Conservation (phyloP, 202 grass and related monocot genomes). For the Musa balbisiana region DNA sequence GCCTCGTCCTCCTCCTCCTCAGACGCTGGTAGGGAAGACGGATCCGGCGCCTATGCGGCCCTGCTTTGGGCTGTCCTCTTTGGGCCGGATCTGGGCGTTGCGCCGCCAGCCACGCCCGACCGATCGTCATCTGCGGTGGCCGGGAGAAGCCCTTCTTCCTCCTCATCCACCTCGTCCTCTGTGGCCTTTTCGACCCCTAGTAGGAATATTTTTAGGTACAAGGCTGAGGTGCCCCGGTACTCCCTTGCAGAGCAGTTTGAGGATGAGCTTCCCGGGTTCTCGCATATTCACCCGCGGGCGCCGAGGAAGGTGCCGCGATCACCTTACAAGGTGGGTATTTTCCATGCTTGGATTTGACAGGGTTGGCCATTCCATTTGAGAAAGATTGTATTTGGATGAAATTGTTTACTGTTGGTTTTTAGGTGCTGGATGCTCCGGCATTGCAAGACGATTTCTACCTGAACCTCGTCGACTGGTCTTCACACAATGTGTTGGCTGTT, state of each 20-base stretch:
- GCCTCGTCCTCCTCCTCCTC: neutral
- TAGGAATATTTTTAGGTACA: slow-evolving; percentile 87
- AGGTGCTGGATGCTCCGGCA: slow-evolving; percentile 88
- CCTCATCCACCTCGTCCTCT: slow-evolving; percentile 53
- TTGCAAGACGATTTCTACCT: slow-evolving; percentile 92
- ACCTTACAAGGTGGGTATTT: slow-evolving; percentile 55
- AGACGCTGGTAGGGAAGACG: slow-evolving; percentile 14
- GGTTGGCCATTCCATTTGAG: neutral
- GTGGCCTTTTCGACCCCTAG: slow-evolving; percentile 9
- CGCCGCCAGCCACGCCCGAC: slow-evolving; percentile 45
- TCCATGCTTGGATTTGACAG: neutral
- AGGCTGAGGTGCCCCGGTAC: slow-evolving; percentile 61
- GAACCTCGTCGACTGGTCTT: slow-evolving; percentile 94
- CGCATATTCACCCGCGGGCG: slow-evolving; percentile 21
- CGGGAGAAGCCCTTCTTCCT: slow-evolving; percentile 32
- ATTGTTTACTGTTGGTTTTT: slow-evolving; percentile 16
- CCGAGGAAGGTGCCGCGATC: slow-evolving; percentile 65
- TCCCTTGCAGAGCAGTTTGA: slow-evolving; percentile 57
- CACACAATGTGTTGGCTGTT: slow-evolving; percentile 68
- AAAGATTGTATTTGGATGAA: neutral
- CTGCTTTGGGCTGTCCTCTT: slow-evolving; percentile 72
- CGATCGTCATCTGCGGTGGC: neutral
- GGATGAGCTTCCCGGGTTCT: slow-evolving; percentile 41
- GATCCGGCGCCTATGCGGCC: slow-evolving; percentile 54
- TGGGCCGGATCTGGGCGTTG: slow-evolving; percentile 15